Evolutionary conservation across 345 rosid species (phyloP), one percentile per base, ranked within the genome.

Genomic region (Cochlearia excelsa): DNA sequence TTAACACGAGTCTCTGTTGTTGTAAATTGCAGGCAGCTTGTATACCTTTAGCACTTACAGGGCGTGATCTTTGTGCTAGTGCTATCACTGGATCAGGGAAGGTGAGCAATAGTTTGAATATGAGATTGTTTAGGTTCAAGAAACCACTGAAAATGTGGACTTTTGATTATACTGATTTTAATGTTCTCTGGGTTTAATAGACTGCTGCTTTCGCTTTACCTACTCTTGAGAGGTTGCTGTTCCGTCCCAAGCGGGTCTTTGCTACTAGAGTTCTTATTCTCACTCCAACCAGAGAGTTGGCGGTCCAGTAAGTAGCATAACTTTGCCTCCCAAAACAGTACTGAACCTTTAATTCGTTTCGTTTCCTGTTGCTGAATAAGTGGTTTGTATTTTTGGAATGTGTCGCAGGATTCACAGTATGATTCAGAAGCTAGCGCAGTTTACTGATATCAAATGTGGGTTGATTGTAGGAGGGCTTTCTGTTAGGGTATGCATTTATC

Each of bases 31-130:
- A 93, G 99, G 93, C 99, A 28, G 99, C 97, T 0, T 89, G 95
- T 74, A 77, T 93, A 68, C 99, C 97, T 43, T 61, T 85, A 55
- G 97, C 95, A 2, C 75, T 93, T 69, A 70, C 81, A 1, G 99
- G 99, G 34, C 95, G 99, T 16, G 97, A 93, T 77, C 91, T 93
- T 54, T 93, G 97, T 66, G 99, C 94, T 8, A 93, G 97, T 63
- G 99, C 99, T 38, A 77, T 93, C 54, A 93, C 99, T 67, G 99
- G 99, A 61, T 93, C 99, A 3, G 99, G 99, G 16, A 89, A 93
- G 97, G 99, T 93, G 65, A 9, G 62, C 4, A 9, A 9, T 71
- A 6, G 29, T 8, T 65, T 2, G 4, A 37, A 41, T 44, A 2
- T 39, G 8, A 40, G 33, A 49, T 47, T 66, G 46, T 46, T 27